Evolutionary conservation across 345 rosid genomes (phyloP).

Genomic region (Xanthoceras sorbifolium): DNA sequence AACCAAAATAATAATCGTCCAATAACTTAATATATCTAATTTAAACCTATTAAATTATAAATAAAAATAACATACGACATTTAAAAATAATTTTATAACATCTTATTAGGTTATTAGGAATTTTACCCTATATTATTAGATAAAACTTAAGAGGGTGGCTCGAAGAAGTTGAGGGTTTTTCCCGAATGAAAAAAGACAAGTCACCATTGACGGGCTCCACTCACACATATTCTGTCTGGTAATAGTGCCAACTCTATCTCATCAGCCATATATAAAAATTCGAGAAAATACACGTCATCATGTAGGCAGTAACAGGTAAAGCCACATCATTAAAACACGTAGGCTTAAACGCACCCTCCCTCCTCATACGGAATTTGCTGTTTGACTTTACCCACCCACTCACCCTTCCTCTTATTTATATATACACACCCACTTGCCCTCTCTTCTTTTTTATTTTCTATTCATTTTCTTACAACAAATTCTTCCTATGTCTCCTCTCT

Average conservation of each 20-base stretch:
- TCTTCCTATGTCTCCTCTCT: too few relatives aligned
- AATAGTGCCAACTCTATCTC: neutral
- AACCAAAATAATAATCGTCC: too few relatives aligned
- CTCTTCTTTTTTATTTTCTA: neutral
- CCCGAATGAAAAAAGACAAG: neutral
- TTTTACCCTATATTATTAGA: neutral
- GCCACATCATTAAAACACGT: conserved; percentile 19
- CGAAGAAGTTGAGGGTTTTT: too few relatives aligned
- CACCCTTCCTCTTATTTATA: conserved; percentile 12
- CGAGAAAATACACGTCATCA: conserved; percentile 19
- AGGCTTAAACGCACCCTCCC: conserved; percentile 1
- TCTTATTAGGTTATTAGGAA: too few relatives aligned
- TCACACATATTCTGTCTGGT: neutral
- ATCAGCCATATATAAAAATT: too few relatives aligned
- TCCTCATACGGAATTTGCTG: conserved; percentile 18
- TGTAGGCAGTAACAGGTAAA: conserved; percentile 22
- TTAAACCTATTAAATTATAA: too few relatives aligned
- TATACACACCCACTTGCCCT: neutral
- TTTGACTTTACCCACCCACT: conserved; percentile 21
- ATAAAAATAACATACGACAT: too few relatives aligned
- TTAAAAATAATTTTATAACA: too few relatives aligned
- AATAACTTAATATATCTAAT: too few relatives aligned
- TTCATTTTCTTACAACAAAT: neutral
- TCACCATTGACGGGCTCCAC: neutral
- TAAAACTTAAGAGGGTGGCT: too few relatives aligned